A percentile compares a stretch with the other conserved stretches of the same genome.
Conservation (phyloP, 495 filamentous ascomycete genomes). For the Penicillium waksmanii region DNA sequence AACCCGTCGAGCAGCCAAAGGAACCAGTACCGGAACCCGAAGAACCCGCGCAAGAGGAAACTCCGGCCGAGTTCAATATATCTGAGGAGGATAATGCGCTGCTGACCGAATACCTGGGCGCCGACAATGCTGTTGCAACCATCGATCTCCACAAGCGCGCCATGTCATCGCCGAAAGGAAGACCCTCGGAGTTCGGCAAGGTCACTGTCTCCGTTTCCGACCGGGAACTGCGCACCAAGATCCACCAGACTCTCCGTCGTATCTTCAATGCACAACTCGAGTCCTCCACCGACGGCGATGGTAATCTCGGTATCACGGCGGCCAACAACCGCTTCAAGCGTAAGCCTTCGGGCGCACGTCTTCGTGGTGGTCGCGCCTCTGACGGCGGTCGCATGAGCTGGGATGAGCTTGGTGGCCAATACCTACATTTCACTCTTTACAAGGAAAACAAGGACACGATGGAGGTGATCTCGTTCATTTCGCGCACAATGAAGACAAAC, state of each 20-base stretch:
- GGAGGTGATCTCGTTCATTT: constrained; percentile 79
- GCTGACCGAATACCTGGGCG: constrained; percentile 50
- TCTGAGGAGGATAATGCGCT: constrained; percentile 50
- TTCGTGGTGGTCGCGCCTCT: constrained; percentile 17
- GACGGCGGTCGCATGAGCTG: constrained; percentile 48
- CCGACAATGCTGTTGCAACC: constrained; percentile 42
- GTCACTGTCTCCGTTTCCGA: constrained; percentile 54
- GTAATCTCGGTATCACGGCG: constrained; percentile 62
- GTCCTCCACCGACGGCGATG: constrained; percentile 60
- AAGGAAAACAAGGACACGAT: constrained; percentile 99
- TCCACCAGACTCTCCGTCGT: constrained; percentile 68
- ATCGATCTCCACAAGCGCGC: constrained; percentile 50
- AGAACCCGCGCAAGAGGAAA: constrained; percentile 16
- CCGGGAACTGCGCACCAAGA: constrained; percentile 61
- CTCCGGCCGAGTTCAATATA: constrained; percentile 37
- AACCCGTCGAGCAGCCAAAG: constrained; percentile 6
- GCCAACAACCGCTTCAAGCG: constrained; percentile 47
- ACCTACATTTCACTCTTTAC: constrained; percentile 90
- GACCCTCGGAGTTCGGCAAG: constrained; percentile 45
- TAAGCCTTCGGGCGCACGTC: constrained; percentile 33
- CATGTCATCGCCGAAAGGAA: constrained; percentile 42
- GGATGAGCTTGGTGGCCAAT: constrained; percentile 72
- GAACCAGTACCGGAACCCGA: constrained; percentile 12
- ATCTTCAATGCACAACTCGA: constrained; percentile 71
- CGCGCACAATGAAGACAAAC: constrained; percentile 67